Evolutionary conservation across 2,329 filamentous ascomycete genomes (phyloP).

Genomic region (Aspergillus brasiliensis): DNA sequence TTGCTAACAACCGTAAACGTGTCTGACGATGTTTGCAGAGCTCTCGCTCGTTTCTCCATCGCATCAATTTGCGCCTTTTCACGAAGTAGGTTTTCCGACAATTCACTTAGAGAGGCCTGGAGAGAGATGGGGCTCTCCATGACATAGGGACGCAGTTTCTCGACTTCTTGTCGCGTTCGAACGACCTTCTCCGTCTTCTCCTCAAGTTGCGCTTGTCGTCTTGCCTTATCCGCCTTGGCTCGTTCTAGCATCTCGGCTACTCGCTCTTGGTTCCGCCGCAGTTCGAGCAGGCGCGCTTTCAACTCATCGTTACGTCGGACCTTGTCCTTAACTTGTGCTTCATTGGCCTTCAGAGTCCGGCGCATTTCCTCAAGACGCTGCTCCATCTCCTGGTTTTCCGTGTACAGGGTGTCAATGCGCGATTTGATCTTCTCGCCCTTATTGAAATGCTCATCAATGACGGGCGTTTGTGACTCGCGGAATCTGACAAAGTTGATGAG

Average conservation of each 20-base stretch:
- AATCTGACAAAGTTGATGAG: constrained; percentile 99
- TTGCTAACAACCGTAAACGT: constrained; percentile 81
- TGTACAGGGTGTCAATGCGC: constrained; percentile 81
- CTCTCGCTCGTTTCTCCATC: constrained; percentile 83
- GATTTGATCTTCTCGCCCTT: constrained; percentile 83
- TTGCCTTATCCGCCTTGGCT: constrained; percentile 75
- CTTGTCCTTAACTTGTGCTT: constrained; percentile 81
- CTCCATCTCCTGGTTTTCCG: constrained; percentile 85
- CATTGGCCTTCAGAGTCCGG: constrained; percentile 76
- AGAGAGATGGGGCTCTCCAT: constrained; percentile 83
- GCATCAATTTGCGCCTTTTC: constrained; percentile 86
- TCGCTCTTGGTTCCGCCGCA: constrained; percentile 78
- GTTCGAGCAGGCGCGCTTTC: constrained; percentile 76
- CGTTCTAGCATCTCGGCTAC: constrained; percentile 82
- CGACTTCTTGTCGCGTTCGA: constrained; percentile 77
- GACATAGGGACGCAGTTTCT: constrained; percentile 88
- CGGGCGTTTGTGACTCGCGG: constrained; percentile 83
- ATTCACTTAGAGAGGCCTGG: constrained; percentile 77
- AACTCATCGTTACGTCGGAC: constrained; percentile 82
- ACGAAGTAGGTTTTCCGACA: constrained; percentile 73
- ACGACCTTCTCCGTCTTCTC: constrained; percentile 57
- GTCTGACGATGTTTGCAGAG: constrained; percentile 87
- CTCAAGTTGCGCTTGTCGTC: constrained; percentile 65
- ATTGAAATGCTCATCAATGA: constrained; percentile 94
- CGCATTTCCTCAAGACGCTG: constrained; percentile 77